phyloP scores from a whole-genome alignment of 2,329 filamentous ascomycete species.

The Botryotinia narcissicola region DNA sequence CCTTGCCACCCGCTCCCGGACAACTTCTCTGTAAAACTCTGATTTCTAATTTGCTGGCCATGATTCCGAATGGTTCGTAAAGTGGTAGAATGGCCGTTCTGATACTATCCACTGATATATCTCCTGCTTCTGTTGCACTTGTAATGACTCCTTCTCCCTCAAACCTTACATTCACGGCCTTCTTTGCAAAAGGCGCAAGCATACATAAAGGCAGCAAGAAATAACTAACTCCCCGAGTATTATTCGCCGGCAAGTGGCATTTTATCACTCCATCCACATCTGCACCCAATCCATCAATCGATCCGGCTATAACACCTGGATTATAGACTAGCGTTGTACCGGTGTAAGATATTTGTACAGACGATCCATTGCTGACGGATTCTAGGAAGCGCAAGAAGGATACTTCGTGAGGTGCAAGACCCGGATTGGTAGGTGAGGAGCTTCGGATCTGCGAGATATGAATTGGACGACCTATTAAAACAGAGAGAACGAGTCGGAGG shows the following conservation, averaged over 20 bases:
- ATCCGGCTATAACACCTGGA: constrained; percentile 88
- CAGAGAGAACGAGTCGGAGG: constrained; percentile 82
- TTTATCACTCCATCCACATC: constrained; percentile 64
- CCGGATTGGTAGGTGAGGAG: constrained; percentile 79
- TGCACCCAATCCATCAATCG: constrained; percentile 67
- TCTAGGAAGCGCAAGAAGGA: constrained; percentile 95
- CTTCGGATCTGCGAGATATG: constrained; percentile 94
- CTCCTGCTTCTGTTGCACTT: constrained; percentile 75
- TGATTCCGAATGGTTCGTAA: constrained; percentile 86
- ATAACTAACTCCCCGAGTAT: constrained; percentile 81
- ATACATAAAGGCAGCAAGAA: constrained; percentile 88
- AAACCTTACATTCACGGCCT: constrained; percentile 85
- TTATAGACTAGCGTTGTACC: constrained; percentile 91
- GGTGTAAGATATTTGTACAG: constrained; percentile 94
- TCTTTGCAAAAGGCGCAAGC: constrained; percentile 89
- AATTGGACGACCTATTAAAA: constrained; percentile 82
- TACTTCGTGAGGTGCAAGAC: constrained; percentile 87
- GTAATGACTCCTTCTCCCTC: constrained; percentile 92
- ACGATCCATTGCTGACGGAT: constrained; percentile 88
- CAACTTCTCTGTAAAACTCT: constrained; percentile 78
- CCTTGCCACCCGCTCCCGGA: constrained; percentile 68
- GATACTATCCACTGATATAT: constrained; percentile 90
- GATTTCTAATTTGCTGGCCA: constrained; percentile 75
- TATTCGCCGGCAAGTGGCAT: constrained; percentile 75
- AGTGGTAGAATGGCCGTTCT: constrained; percentile 88